Conservation (phyloP, 805 yeast species). For the Ogataea nakhonphanomensis region DNA sequence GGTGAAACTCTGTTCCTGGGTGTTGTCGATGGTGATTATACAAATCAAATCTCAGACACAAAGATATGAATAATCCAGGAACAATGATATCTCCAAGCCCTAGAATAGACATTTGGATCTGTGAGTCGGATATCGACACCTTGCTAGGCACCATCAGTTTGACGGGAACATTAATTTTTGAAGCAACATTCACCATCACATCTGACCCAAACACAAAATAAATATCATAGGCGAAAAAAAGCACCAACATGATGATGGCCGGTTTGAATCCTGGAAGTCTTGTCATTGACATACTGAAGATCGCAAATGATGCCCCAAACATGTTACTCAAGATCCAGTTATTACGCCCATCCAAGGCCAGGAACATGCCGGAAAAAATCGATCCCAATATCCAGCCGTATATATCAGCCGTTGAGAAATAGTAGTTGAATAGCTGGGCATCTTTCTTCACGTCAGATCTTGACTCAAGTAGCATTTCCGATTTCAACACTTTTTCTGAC, state of each 20-base stretch:
- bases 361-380: constrained; percentile 8
- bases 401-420: constrained; percentile 32
- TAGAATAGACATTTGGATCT: constrained; percentile 37
- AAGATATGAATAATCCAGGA: constrained; percentile 53
- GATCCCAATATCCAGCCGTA: constrained; percentile 23
- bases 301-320: constrained; percentile 40
- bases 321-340: constrained; percentile 49
- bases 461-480: constrained; percentile 23
- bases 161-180: constrained; percentile 50
- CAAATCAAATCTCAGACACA: constrained; percentile 55
- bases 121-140: constrained; percentile 19
- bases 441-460: constrained; percentile 24
- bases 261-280: constrained; percentile 43
- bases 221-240: constrained; percentile 59
- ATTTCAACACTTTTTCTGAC: constrained; percentile 28
- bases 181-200: constrained; percentile 63
- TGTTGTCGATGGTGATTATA: constrained; percentile 36
- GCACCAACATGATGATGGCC: constrained; percentile 42
- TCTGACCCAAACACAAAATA: constrained; percentile 64
- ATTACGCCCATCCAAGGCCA: constrained; percentile 24
- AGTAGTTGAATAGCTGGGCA: constrained; percentile 35
- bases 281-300: constrained; percentile 39
- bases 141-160: constrained; percentile 44
- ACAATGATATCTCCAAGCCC: constrained; percentile 68
- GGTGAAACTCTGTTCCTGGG: constrained; percentile 38